Percentiles rank a stretch among this genome's conserved stretches.
Evolutionary conservation across 148 eudicot species (phyloP).

Genomic region (Chenopodium suecicum): DNA sequence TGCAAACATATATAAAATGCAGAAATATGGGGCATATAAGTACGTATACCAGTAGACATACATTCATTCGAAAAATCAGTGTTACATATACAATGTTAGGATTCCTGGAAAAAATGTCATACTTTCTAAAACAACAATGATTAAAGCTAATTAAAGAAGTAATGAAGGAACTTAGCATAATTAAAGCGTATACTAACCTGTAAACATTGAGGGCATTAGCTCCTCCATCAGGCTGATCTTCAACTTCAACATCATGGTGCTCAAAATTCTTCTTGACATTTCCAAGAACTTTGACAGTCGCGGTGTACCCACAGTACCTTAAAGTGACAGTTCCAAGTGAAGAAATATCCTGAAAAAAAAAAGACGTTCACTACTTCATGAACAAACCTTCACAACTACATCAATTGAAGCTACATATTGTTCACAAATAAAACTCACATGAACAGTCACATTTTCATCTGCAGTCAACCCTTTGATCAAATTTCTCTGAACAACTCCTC

Average conservation of each 20-base stretch:
- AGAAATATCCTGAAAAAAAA: conserved; percentile 67
- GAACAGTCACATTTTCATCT: conserved; percentile 91
- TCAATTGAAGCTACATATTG: conserved; percentile 1
- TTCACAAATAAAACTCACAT: conserved; percentile 43
- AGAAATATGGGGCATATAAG: conserved; percentile 1
- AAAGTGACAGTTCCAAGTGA: conserved; percentile 72
- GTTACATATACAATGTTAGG: no score
- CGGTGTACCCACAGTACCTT: conserved; percentile 79
- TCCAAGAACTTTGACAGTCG: conserved; percentile 74
- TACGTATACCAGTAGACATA: not conserved
- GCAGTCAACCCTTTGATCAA: conserved; percentile 93
- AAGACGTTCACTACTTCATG: conserved; percentile 11
- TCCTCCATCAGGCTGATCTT: conserved; percentile 97
- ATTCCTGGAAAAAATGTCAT: not conserved
- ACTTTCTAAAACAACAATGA: not conserved
- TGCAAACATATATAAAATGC: conserved; percentile 30
- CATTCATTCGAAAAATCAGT: not conserved
- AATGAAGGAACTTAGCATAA: not conserved
- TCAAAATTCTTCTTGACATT: conserved; percentile 51
- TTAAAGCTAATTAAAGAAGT: no score
- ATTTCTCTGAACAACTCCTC: conserved; percentile 52
- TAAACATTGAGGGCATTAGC: conserved; percentile 89
- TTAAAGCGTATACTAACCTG: conserved; percentile 42
- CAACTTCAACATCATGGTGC: conserved; percentile 60
- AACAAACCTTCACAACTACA: not conserved